These are phyloP conservation scores for Oryza meyeriana DNA, from an alignment of 176 grass and related monocot species.

Conservation along the genomic window DNA sequence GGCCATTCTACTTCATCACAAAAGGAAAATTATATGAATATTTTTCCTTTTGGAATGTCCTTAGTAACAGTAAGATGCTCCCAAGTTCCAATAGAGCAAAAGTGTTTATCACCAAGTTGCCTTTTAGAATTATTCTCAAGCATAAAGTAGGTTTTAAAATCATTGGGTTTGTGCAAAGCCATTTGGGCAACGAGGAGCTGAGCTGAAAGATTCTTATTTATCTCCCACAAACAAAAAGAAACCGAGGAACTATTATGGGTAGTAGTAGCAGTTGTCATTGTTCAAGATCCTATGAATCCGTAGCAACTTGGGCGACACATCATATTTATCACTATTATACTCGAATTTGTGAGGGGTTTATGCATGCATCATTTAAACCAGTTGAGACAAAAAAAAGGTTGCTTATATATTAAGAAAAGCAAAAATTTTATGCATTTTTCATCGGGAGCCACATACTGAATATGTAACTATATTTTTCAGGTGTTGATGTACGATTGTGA, in stretches of 20 bases:
- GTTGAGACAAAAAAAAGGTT: not conserved
- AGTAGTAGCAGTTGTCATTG: conserved; percentile 4
- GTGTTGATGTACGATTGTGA: not conserved
- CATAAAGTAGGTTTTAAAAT: not conserved
- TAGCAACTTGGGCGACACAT: not conserved
- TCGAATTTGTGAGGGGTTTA: not conserved
- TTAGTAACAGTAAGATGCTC: not conserved
- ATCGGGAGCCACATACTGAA: not conserved
- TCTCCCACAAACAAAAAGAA: not conserved
- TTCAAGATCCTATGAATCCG: not conserved
- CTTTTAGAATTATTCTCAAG: not conserved
- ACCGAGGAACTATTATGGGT: not conserved
- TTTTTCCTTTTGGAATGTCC: not conserved
- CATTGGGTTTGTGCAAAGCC: not conserved
- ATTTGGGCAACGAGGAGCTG: not conserved
- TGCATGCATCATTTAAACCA: not conserved
- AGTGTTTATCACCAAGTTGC: not conserved
- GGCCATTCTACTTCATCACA: not conserved
- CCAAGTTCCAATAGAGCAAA: not conserved
- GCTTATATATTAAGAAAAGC: not conserved
- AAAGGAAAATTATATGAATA: not conserved
- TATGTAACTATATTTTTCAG: not conserved
- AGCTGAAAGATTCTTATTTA: conserved; percentile 16
- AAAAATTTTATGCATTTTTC: not conserved
- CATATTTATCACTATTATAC: not conserved